Percentiles rank a stretch among this genome's conserved stretches.
These are phyloP conservation scores for Eutrema salsugineum DNA, from an alignment of 441 rosid genomes.

Conservation along the genomic window DNA sequence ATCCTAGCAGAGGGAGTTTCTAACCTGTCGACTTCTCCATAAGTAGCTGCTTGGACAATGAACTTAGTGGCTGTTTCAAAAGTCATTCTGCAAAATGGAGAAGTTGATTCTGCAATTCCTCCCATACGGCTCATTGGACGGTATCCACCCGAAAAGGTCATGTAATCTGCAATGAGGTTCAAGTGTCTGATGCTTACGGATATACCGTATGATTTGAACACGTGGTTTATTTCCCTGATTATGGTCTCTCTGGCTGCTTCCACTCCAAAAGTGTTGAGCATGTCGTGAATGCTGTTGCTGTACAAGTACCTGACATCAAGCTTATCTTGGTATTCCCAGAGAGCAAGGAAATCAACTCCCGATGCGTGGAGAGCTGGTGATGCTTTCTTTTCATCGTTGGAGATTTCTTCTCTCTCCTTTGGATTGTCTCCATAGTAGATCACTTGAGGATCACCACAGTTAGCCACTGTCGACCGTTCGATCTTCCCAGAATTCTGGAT, in stretches of 20 bases:
- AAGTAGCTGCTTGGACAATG: slow-evolving; percentile 84
- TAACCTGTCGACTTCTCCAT: slow-evolving; percentile 64
- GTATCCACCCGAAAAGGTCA: slow-evolving; percentile 87
- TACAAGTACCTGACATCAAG: slow-evolving; percentile 80
- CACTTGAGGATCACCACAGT: slow-evolving; percentile 70
- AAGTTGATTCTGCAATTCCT: slow-evolving; percentile 77
- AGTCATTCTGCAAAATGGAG: slow-evolving; percentile 87
- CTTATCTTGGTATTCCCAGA: slow-evolving; percentile 69
- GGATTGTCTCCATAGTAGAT: slow-evolving; percentile 79
- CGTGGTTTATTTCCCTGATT: slow-evolving; percentile 82
- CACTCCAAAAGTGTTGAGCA: slow-evolving; percentile 78
- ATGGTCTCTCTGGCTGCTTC: slow-evolving; percentile 96
- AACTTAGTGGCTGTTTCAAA: slow-evolving; percentile 94
- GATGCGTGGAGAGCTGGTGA: slow-evolving; percentile 69
- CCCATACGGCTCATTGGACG: slow-evolving; percentile 95
- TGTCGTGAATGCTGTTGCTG: slow-evolving; percentile 73
- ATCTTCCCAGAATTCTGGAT: slow-evolving; percentile 83
- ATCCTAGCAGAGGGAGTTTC: slow-evolving; percentile 90
- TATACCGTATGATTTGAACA: slow-evolving; percentile 77
- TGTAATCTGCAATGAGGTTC: slow-evolving; percentile 84
- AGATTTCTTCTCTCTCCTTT: slow-evolving; percentile 53
- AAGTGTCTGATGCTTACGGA: slow-evolving; percentile 79
- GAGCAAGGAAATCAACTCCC: slow-evolving; percentile 72
- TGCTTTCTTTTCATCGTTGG: slow-evolving; percentile 48
- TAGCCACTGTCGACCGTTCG: slow-evolving; percentile 46